Conservation (phyloP, 192 early-diverging fungal species). For the Dissophora ornata region DNA sequence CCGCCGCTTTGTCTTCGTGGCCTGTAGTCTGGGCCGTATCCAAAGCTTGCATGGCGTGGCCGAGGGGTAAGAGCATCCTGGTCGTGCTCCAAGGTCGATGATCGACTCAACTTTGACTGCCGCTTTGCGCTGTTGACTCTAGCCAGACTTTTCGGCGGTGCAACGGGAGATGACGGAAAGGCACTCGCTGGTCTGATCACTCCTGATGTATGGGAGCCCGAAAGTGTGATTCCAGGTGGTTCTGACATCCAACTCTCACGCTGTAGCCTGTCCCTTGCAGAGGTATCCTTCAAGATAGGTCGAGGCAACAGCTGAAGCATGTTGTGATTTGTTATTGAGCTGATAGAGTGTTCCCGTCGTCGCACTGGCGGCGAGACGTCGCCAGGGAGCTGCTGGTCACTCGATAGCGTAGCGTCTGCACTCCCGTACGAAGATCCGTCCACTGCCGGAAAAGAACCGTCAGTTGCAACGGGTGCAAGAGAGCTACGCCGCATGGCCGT, state of each 20-base stretch:
- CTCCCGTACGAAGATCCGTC: no score
- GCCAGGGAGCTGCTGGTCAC: neutral
- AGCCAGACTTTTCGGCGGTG: slow-evolving; percentile 48
- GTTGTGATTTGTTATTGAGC: neutral
- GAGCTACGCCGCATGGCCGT: slow-evolving; percentile 28
- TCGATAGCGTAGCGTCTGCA: neutral
- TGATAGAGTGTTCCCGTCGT: slow-evolving; percentile 26
- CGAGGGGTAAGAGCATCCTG: slow-evolving; percentile 40
- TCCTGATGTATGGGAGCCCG: neutral
- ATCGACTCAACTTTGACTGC: slow-evolving; percentile 24
- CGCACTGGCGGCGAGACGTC: slow-evolving; percentile 7
- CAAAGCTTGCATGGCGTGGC: slow-evolving; percentile 7
- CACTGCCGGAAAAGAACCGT: no score
- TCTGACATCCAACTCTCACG: slow-evolving; percentile 53
- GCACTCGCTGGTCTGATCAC: slow-evolving; percentile 7
- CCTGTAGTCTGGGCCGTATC: slow-evolving; percentile 35
- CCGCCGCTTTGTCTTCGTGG: slow-evolving; percentile 49
- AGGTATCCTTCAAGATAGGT: slow-evolving; percentile 47
- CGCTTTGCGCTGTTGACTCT: slow-evolving; percentile 35
- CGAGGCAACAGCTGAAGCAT: slow-evolving; percentile 17
- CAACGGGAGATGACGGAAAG: slow-evolving; percentile 2
- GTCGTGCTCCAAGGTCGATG: slow-evolving; percentile 21
- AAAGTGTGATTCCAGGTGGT: slow-evolving; percentile 21
- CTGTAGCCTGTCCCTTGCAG: slow-evolving; percentile 34
- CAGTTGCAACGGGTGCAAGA: neutral